Evolutionary conservation across 345 rosid species (phyloP), one percentile per base, ranked within the genome.

Genomic region (Eucalyptus pauciflora): DNA sequence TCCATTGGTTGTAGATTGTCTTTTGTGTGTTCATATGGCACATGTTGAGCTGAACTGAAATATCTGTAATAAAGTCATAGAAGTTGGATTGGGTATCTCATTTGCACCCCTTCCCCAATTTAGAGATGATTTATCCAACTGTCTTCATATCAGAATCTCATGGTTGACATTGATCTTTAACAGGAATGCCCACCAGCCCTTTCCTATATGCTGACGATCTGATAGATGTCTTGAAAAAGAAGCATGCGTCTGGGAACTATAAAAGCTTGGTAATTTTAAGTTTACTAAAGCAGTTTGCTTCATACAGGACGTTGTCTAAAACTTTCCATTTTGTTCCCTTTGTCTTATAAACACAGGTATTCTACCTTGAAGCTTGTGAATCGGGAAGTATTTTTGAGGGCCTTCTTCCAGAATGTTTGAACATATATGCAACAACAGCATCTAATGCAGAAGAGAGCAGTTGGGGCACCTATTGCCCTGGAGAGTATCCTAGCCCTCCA

Each of bases 311-410:
- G 2, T 20, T 24, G 3, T 76, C 27, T 76, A 76, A 76, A 76
- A 37, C 27, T 37, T 76, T 76, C 6, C 83, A 37, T 76, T 18
- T 20, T 76, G 27, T 76, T 76, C 83, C 46, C 1, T 37, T 37
- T 76, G 48, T 20, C 3, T 71, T 76, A 20, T 76, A 41, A 76
- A 76, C 8, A 90, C 88, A 98, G 99, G 99, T 97, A 87, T 98
- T 98, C 91, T 98, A 98, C 92, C 98, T 98, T 7, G 99, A 98
- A 95, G 99, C 99, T 90, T 98, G 99, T 93, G 99, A 98, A 89
- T 97, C 99, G 67, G 99, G 99, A 90, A 98, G 99, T 92, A 96
- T 98, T 90, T 98, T 98, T 89, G 99, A 97, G 94, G 99, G 99
- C 89, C 94, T 98, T 95, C 99, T 98, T 93, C 96, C 96, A 4